Percentiles rank a stretch among this genome's conserved stretches.
These are phyloP conservation scores for Ophiostoma novo-ulmi DNA, from an alignment of 2,329 filamentous ascomycete species.

Conservation along the genomic window DNA sequence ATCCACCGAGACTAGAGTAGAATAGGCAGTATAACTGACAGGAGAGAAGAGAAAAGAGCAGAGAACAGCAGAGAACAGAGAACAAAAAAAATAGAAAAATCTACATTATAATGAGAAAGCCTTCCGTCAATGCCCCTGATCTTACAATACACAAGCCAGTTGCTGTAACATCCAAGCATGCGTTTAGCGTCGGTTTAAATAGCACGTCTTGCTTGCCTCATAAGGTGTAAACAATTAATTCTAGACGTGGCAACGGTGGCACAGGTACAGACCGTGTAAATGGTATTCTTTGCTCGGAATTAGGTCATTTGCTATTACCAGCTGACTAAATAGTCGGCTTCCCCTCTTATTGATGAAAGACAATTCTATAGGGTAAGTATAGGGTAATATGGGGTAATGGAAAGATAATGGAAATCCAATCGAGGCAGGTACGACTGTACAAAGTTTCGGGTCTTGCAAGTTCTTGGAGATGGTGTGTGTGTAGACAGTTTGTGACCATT, in stretches of 20 bases:
- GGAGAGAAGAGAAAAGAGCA: background rate
- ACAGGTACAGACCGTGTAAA: too few relatives aligned
- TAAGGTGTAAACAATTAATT: background rate
- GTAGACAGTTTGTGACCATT: background rate
- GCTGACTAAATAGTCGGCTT: background rate
- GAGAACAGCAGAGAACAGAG: background rate
- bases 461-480: background rate
- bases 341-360: background rate
- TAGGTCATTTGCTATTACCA: background rate
- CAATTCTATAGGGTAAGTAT: conserved; percentile 24
- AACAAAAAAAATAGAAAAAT: background rate
- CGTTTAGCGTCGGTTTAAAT: conserved; percentile 23
- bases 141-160: background rate
- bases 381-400: conserved; percentile 25
- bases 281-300: too few relatives aligned
- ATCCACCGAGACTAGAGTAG: conserved; percentile 7
- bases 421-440: conserved; percentile 17
- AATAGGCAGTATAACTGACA: background rate
- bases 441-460: background rate
- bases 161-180: background rate
- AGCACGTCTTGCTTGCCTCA: background rate
- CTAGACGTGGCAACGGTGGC: too few relatives aligned
- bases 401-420: conserved; percentile 23
- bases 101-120: background rate
- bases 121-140: too few relatives aligned